These are phyloP conservation scores for Draba incana DNA, from an alignment of 345 rosid genomes.

Conservation along the genomic window DNA sequence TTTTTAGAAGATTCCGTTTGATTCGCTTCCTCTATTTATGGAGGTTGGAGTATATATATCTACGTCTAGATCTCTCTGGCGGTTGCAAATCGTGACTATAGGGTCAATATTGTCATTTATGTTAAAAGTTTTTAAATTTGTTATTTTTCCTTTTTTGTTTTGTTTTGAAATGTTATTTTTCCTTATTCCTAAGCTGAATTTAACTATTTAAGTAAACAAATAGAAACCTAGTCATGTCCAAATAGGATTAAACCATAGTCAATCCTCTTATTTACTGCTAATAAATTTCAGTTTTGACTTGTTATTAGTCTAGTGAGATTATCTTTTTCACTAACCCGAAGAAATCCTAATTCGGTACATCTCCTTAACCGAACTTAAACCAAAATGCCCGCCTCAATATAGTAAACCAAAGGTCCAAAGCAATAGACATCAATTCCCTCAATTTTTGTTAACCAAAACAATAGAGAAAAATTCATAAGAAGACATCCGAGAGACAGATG, in stretches of 20 bases:
- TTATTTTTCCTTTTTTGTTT: background rate
- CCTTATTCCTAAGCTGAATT: background rate
- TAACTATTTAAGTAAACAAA: background rate
- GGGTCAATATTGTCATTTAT: conserved; percentile 17
- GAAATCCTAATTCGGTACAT: background rate
- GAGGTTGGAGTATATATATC: background rate
- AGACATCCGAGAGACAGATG: too few relatives aligned
- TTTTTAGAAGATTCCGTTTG: conserved; percentile 21
- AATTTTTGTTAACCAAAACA: too few relatives aligned
- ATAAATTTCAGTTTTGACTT: background rate
- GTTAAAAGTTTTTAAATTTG: background rate
- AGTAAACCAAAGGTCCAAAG: too few relatives aligned
- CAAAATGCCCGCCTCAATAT: too few relatives aligned
- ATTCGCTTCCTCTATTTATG: conserved; percentile 33
- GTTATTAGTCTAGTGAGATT: too few relatives aligned
- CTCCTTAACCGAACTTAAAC: too few relatives aligned
- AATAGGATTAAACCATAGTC: background rate
- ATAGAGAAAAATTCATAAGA: too few relatives aligned
- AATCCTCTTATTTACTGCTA: background rate
- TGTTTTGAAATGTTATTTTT: background rate
- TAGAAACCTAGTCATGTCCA: background rate
- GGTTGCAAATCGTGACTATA: conserved; percentile 17
- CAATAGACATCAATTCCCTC: too few relatives aligned
- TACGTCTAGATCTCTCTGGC: conserved; percentile 10
- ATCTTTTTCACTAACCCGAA: background rate